Conservation (phyloP, 495 filamentous ascomycete species). For the Aspergillus bertholletiae region DNA sequence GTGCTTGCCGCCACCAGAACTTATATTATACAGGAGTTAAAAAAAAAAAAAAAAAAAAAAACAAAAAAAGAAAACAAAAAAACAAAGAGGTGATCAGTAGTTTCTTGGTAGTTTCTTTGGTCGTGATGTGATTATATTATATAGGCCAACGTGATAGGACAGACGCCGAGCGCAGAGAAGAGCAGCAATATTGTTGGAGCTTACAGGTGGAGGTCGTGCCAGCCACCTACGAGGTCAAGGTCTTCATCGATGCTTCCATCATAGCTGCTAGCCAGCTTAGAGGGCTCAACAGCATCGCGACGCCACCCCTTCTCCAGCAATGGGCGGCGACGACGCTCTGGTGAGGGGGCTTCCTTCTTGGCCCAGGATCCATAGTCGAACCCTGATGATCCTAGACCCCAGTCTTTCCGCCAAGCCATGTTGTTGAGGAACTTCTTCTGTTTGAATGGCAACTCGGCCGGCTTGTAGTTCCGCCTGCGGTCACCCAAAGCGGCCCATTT, state of each 20-base stretch:
- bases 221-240: slow-evolving; percentile 87
- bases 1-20: slow-evolving; percentile 14
- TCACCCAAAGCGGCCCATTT: slow-evolving; percentile 87
- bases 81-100: neutral
- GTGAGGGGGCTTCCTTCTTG: slow-evolving; percentile 43
- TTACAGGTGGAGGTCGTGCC: slow-evolving; percentile 62
- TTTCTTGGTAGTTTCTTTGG: neutral
- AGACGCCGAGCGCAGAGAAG: slow-evolving; percentile 2
- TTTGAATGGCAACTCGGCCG: slow-evolving; percentile 37
- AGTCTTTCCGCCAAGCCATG: slow-evolving; percentile 46
- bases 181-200: neutral
- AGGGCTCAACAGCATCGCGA: slow-evolving; percentile 39
- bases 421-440: slow-evolving; percentile 37
- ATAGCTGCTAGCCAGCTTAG: slow-evolving; percentile 29
- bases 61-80: slow-evolving; percentile 13
- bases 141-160: slow-evolving; percentile 11
- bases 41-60: slow-evolving; percentile 9
- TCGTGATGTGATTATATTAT: slow-evolving; percentile 1
- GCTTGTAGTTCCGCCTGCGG: slow-evolving; percentile 64
- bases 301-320: slow-evolving; percentile 64
- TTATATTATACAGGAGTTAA: slow-evolving; percentile 24
- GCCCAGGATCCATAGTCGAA: slow-evolving; percentile 47
- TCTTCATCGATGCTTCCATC: slow-evolving; percentile 66
- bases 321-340: slow-evolving; percentile 35
- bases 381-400: slow-evolving; percentile 52